A percentile compares a stretch with the other conserved stretches of the same genome.
These are phyloP conservation scores for Sclerotinia glacialis DNA, from an alignment of 2,329 filamentous ascomycete genomes.

Conservation along the genomic window DNA sequence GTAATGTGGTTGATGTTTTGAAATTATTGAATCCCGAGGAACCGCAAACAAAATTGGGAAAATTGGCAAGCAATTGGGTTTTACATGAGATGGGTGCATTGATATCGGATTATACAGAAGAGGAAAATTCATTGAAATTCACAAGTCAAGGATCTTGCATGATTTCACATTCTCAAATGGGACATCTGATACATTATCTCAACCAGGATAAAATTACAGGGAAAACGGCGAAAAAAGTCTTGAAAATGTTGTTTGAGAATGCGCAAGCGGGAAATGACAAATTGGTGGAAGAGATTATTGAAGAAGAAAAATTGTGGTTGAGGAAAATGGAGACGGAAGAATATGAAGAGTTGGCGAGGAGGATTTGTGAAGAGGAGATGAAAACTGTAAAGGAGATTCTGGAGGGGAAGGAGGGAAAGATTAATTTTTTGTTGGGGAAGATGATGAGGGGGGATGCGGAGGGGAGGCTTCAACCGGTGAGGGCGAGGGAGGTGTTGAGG, in stretches of 20 bases:
- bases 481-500: conserved; percentile 53
- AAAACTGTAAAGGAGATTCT: conserved; percentile 59
- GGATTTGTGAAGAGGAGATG: conserved; percentile 49
- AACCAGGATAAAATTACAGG: conserved; percentile 49
- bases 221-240: conserved; percentile 58
- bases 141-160: conserved; percentile 33
- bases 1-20: conserved; percentile 55
- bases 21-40: conserved; percentile 15
- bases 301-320: conserved; percentile 54
- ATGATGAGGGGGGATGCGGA: conserved; percentile 62
- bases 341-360: conserved; percentile 53
- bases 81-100: conserved; percentile 73
- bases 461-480: conserved; percentile 59
- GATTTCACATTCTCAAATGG: conserved; percentile 39
- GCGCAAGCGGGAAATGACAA: conserved; percentile 42
- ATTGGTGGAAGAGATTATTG: conserved; percentile 51
- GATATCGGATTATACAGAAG: conserved; percentile 47
- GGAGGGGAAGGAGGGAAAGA: conserved; percentile 61
- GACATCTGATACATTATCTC: conserved; percentile 46
- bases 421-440: conserved; percentile 66
- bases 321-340: conserved; percentile 53
- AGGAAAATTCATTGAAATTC: conserved; percentile 33
- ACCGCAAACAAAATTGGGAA: conserved; percentile 40
- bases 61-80: conserved; percentile 62
- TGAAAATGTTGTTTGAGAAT: conserved; percentile 50